Base-by-base conservation (phyloP, 495 filamentous ascomycete genomes). In the Tuber calosporum region DNA sequence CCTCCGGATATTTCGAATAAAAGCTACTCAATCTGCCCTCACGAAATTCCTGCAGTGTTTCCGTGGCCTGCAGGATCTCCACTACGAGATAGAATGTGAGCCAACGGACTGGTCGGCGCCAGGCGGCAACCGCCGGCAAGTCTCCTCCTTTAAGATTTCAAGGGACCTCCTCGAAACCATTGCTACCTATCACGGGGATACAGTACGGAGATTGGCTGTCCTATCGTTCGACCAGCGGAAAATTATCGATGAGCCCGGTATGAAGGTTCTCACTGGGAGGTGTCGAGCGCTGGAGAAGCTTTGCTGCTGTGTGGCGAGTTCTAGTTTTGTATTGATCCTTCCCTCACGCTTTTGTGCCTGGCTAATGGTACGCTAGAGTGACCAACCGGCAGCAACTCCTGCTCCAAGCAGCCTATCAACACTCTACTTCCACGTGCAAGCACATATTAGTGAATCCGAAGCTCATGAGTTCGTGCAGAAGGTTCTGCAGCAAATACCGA, bases 21-120 rank as follows among this genome's bases (percentile, higher is more conserved):
- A 41, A 62, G 58, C 73, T 3, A 41, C 71, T n/a, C 70, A 74
- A 40, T 11, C 62, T 4, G 26, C 58, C 7, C 62, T 75, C 4
- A 20, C 9, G 2, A 13, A 20, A 0, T 73, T 75, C 40, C 41
- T 75, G 13, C 13, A n/a, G 11, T 66, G 70, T 8, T 45, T 75
- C n/a, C 36, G 40, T 20, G 48, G 53, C 6, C 71, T 74, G 4
- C 34, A 34, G 11, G 71, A 74, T 36, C 45, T 74, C 15, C 58
- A 15, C 30, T 15, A 73, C 39, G 72, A 39, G 9, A 22, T 38
- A 7, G 73, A 45, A 58, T 22, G 30, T 48, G 73, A 74, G 4
- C 34, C 69, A 13, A 58, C 72, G 7, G 73, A 74, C 41, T 75
- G 72, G 71, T 37, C 36, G 3, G 26, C 71, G 2, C 73, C 73